Base-by-base conservation (phyloP, 2,329 filamentous ascomycete genomes). In the Pyrenochaeta sp. region DNA sequence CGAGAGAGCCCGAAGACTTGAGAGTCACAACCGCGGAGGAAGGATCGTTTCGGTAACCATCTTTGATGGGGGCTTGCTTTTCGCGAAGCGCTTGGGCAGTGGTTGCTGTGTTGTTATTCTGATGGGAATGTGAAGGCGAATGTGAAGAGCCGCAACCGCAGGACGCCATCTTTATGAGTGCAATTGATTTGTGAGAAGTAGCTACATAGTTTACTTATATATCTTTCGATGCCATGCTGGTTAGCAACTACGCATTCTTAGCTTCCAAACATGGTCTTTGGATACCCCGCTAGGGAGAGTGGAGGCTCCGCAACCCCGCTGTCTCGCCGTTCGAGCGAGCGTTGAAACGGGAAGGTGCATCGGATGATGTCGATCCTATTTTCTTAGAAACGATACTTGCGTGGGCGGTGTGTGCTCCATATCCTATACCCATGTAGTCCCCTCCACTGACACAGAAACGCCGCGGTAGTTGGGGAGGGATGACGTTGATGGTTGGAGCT, bases 51-150 rank as follows among this genome's bases (percentile, higher is more conserved):
- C 75, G 77, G 66, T 82, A 82, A 48, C 64, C 57, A 12, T 78
- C 74, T 66, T 82, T 82, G 47, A 82, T 75, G 11, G 80, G 80
- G 10, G 78, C 79, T 71, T 82, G 80, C 53, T 77, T 79, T 44
- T 74, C 73, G 61, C 80, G 78, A 45, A 82, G 78, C 31, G 75
- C 58, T 60, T 68, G 63, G 11, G 69, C 59, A 49, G 63, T 73
- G 45, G 14, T 57, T 7, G 23, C 20, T 7, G 4, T 37, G 21
- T 18, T 27, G 23, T 20, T 39, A 18, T n/a, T 14, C 15, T 31
- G 17, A 29, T 30, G 49, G 27, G 32, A 27, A 27, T 17, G 7
- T 21, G 27, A 29, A 15, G 27, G 44, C 20, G 29, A 33, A n/a
- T 21, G 23, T 7, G 31, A 35, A 31, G 44, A 15, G 11, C 17